Conservation (phyloP, 1,284 basidiomycete genomes). For the Sanghuangporus sanghuang region DNA sequence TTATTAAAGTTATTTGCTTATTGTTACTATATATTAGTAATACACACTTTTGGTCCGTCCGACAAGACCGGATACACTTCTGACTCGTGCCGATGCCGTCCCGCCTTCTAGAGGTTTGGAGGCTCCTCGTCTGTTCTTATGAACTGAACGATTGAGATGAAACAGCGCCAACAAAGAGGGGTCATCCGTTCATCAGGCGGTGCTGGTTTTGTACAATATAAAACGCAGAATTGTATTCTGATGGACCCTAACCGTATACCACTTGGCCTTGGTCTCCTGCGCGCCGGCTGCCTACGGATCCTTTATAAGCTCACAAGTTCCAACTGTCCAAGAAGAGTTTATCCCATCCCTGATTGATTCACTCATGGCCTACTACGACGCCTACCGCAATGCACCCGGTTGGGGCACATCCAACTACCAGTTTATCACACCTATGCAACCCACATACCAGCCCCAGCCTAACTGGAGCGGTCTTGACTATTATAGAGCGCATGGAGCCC, state of each 20-base stretch:
- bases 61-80: too few relatives aligned
- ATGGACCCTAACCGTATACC: neutral
- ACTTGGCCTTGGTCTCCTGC: neutral
- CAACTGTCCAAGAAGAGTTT: conserved; percentile 18
- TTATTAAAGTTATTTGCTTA: too few relatives aligned
- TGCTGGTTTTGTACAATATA: neutral
- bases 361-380: conserved; percentile 29
- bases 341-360: neutral
- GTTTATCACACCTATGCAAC: conserved; percentile 47
- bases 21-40: too few relatives aligned
- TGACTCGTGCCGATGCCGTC: neutral
- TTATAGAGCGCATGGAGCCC: conserved; percentile 53
- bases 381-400: conserved; percentile 42
- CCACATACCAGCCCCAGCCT: conserved; percentile 53
- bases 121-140: neutral
- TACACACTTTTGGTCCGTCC: neutral
- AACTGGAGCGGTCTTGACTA: conserved; percentile 57
- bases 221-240: neutral
- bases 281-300: neutral
- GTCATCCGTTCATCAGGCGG: neutral
- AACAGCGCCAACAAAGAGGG: neutral
- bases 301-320: conserved; percentile 2
- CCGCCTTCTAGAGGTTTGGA: neutral
- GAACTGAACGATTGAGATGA: neutral
- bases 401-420: conserved; percentile 54